Evolutionary conservation across 371 early-diverging fungal species (phyloP).

Genomic region (Syncephalastrum contaminatum): DNA sequence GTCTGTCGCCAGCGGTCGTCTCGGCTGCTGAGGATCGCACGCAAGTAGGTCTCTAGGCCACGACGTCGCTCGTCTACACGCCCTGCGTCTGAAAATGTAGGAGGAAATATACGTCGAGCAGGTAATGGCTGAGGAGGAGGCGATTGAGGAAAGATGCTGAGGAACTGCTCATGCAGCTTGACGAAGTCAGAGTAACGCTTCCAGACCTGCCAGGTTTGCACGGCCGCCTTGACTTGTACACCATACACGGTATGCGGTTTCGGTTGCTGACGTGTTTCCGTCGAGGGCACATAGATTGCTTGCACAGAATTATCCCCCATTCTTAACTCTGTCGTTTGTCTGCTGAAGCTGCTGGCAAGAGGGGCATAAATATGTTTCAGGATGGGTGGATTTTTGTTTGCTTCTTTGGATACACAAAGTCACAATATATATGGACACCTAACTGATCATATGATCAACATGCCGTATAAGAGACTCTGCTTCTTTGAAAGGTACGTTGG

Average conservation of each 20-base stretch:
- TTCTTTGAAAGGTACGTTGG: too few species aligned
- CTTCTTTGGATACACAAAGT: too few species aligned
- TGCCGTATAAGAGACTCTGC: too few species aligned
- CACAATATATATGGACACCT: too few species aligned
- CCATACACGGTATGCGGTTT: constrained; percentile 74
- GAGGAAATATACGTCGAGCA: constrained; percentile 66
- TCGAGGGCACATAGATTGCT: constrained; percentile 65
- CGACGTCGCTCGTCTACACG: constrained; percentile 80
- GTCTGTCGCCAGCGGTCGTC: constrained; percentile 83
- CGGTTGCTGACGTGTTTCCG: constrained; percentile 62
- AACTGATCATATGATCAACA: too few species aligned
- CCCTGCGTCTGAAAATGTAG: constrained; percentile 61
- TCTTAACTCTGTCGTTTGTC: too few species aligned
- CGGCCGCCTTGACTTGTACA: constrained; percentile 76
- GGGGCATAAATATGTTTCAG: too few species aligned
- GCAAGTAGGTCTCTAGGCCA: constrained; percentile 79
- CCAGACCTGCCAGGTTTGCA: constrained; percentile 87
- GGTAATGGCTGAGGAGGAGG: constrained; percentile 66
- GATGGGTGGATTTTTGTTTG: too few species aligned
- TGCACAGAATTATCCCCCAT: constrained; percentile 21
- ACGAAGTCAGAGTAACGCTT: constrained; percentile 87
- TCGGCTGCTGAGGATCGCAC: constrained; percentile 66
- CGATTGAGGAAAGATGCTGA: constrained; percentile 57
- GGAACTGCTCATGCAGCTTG: constrained; percentile 54
- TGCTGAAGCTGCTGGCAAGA: too few species aligned